Base-by-base conservation (phyloP, 768 basidiomycete genomes). In the Heimioporus sp. region DNA sequence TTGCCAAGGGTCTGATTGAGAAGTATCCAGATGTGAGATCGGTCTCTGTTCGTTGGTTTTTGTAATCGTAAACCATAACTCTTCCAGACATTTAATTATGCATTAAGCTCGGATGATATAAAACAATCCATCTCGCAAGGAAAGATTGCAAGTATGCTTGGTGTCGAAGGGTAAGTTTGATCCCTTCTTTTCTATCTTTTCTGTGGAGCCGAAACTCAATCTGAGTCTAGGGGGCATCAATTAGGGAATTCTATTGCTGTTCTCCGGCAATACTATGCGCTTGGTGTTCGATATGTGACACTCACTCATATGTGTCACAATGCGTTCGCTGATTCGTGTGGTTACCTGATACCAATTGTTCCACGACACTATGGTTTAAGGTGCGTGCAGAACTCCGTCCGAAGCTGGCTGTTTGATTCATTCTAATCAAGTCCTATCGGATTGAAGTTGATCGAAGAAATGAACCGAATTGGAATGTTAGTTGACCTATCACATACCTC, bases 401-500 rank as follows among this genome's bases (percentile, higher is more conserved):
- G 12, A 17, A 35, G 1, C n/a, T 45, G 35, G 43, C 15, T 44
- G 17, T 56, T 30, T 36, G 16, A 49, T 46, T 19, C 19, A 31
- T 34, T 7, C n/a, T 32, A 35, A 44, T 13, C 37, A 52, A 91
- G 90, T 58, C 39, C 76, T 9, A 69, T 98, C 28, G 96, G 93
- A 12, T 74, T 73, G 46, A 74, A 77, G 20, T 79, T 97, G 46
- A 80, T 98, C 43, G 75, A 80, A 31, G 96, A 98, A 72, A 90
- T 98, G 90, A 98, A 98, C 70, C 82, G 96, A 37, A 75, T 99
- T 28, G 96, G 96, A 17, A 82, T 98, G 61, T 76, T 97, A 38
- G 82, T 98, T 41, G 95, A 98, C 69, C 73, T 98, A 43, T 92
- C 89, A n/a, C 95, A 98, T 71, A 95, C 93, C 1, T 88, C 90